Base-by-base conservation (phyloP, 192 early-diverging fungal genomes). In the Coemansia sp. region DNA sequence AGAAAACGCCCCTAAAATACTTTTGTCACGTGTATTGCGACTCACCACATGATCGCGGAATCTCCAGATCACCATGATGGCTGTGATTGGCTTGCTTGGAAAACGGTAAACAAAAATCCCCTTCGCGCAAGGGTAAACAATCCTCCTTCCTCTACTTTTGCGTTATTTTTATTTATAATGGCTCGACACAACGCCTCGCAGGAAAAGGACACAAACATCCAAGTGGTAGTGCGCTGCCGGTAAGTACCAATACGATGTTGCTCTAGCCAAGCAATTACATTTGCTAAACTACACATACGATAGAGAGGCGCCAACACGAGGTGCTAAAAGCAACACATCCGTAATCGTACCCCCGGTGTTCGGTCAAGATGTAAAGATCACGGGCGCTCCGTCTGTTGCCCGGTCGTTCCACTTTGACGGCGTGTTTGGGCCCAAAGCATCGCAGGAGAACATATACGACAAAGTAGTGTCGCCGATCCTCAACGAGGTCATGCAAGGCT, bases 351-450 rank as follows among this genome's bases (percentile, higher is more conserved):
- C 78, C 3, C 76, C 84, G 0, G 38, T 76, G 0, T 69, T 75
- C 14, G 80, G 85, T n/a, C 83, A 85, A 21, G 87, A 94, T 58
- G 77, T 94, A 20, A 65, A 85, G 3, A 75, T 71, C n/a, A 12
- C 84, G 34, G 58, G 78, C 5, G 10, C 59, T 19, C 9, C 64
- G 38, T 75, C 83, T n/a, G 77, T 81, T 1, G 71, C 68, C 21
- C 89, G 90, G 48, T 87, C 87, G 11, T 97, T 91, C 68, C 88
- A 80, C 40, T 98, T 94, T 78, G 97, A 98, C 73, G 87, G 86
- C 46, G 94, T 94, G 15, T 99, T 95, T 79, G 90, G 87, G 23
- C 81, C 86, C 12, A 78, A 87, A 17, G 76, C 88, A 5, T 80
- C 80, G 22, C 97, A 99, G 75, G 84, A 90, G 54, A 68, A 84